Evolutionary conservation across 2,329 filamentous ascomycete species (phyloP), one percentile per base, ranked within the genome.

Genomic region (Colletotrichum navitas): DNA sequence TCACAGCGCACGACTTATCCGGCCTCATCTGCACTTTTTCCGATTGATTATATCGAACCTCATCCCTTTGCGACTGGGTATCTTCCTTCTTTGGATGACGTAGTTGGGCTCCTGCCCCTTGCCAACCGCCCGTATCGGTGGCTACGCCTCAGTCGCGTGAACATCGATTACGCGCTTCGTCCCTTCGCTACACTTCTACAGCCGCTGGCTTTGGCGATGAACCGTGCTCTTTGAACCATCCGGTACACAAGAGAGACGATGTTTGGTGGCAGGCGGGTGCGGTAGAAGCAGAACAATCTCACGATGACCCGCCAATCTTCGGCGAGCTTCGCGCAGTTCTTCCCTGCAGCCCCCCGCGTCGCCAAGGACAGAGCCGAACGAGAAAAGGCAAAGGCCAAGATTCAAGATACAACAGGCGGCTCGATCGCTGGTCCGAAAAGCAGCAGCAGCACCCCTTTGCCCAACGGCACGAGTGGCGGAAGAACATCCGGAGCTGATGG

Each of bases 241-340:
- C 78, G 74, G 10, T 29, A 76, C 79, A 80, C 21, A 55, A 81
- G 80, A 83, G 83, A 84, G 84, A 89, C 85, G 85, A 89, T 88
- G 88, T 85, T 85, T 79, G 84, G 83, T 84, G 83, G 82, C 83
- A 84, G 84, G 84, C 80, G 81, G 83, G 80, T 83, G 80, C 83
- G 83, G 84, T 86, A 85, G 83, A 84, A 83, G 81, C 82, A 82
- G 81, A 82, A 80, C 80, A 82, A 77, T 77, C 77, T 83, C 86
- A 91, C 85, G 85, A 93, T 93, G 92, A 93, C 93, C 90, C 93
- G 93, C 86, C 89, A 91, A 81, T 87, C 88, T 74, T 86, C 86
- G 82, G 91, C 92, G 85, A 91, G 91, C 85, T 95, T 94, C 87
- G 93, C 92, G 84, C 91, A 94, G 84, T 96, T 94, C 88, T 95